These are phyloP conservation scores for Trichoderma sp. DNA, from an alignment of 2,329 filamentous ascomycete species.

Conservation along the genomic window DNA sequence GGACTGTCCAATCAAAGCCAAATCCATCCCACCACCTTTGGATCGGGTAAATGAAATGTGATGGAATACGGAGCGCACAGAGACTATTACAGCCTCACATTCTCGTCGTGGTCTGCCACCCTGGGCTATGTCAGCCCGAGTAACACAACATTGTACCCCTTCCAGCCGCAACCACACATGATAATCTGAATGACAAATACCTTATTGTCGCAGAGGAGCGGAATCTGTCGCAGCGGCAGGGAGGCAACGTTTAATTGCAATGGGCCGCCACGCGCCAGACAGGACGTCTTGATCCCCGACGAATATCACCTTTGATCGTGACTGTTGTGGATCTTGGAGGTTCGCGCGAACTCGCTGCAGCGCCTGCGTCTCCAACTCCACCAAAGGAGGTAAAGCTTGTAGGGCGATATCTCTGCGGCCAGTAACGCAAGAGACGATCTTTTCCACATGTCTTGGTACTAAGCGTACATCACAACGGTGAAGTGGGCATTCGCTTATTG, in stretches of 20 bases:
- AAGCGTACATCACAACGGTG: neutral
- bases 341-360: neutral
- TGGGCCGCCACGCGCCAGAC: neutral
- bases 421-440: neutral
- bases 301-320: neutral
- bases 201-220: neutral
- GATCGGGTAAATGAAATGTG: neutral
- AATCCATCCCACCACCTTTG: neutral
- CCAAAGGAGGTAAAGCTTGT: neutral
- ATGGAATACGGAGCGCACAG: neutral
- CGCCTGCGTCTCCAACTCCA: neutral
- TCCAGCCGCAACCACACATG: neutral
- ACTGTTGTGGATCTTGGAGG: neutral
- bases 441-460: neutral
- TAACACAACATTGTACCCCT: neutral
- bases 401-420: neutral
- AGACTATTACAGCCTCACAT: neutral
- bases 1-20: neutral
- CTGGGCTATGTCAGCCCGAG: neutral
- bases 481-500: neutral
- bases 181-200: slow-evolving; percentile 1
- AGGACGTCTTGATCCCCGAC: neutral
- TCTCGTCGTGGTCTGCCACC: neutral
- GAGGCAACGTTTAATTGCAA: neutral
- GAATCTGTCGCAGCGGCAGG: neutral